A percentile compares a stretch with the other conserved stretches of the same genome.
phyloP scores from a whole-genome alignment of 169 alveolate genomes.

The Eimeria acervulina region DNA sequence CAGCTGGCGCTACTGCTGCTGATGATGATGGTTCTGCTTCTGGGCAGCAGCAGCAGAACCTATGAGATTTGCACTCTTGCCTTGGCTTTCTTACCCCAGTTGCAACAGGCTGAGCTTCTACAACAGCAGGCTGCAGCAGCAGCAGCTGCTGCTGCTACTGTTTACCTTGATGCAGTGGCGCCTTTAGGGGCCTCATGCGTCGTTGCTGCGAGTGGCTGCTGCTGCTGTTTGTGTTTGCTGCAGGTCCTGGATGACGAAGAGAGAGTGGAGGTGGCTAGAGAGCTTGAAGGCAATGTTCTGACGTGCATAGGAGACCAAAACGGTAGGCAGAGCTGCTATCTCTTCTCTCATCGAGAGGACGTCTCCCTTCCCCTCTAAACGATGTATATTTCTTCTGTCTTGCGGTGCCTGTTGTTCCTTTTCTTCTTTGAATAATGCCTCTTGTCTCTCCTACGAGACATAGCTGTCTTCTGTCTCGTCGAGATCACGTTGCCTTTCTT shows the following conservation, averaged over 20 bases:
- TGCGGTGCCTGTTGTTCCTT: too few relatives aligned
- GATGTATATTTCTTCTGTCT: too few relatives aligned
- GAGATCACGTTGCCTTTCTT: too few relatives aligned
- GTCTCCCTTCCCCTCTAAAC: too few relatives aligned
- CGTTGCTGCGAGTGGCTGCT: background rate
- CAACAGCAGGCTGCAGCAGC: background rate
- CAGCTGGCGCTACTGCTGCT: background rate
- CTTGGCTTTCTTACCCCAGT: background rate
- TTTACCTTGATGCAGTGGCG: background rate
- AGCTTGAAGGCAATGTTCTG: conserved; percentile 85
- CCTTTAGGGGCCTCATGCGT: background rate
- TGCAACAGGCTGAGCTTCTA: background rate
- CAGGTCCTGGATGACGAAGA: conserved; percentile 82
- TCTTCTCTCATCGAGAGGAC: background rate
- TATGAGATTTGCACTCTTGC: background rate
- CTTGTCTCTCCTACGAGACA: too few relatives aligned
- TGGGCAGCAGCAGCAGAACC: too few relatives aligned
- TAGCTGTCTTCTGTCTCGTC: background rate
- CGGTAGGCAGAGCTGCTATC: conserved; percentile 69
- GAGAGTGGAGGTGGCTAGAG: conserved; percentile 83
- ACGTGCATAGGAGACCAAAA: conserved; percentile 89
- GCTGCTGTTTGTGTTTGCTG: conserved; percentile 52
- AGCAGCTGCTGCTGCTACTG: background rate
- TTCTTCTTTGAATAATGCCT: too few relatives aligned
- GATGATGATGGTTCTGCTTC: background rate